Evolutionary conservation across 192 early-diverging fungal species (phyloP).

Genomic region (Neocallimastix lanati): DNA sequence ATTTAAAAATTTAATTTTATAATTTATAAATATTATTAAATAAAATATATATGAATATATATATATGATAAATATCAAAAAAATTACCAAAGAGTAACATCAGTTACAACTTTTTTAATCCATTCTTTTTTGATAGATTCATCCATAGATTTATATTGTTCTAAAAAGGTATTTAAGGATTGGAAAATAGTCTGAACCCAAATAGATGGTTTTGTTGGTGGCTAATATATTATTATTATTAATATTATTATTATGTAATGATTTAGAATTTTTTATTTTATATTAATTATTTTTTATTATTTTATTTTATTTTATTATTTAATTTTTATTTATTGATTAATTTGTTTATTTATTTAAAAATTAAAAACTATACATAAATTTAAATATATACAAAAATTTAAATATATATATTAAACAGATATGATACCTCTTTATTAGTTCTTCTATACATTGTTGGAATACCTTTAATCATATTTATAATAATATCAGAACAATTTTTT

Average conservation of each 20-base stretch:
- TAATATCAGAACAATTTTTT: neutral
- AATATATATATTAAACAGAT: neutral
- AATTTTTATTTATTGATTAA: too few species aligned
- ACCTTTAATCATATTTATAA: neutral
- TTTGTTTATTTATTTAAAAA: too few species aligned
- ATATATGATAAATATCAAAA: neutral
- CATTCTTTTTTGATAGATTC: neutral
- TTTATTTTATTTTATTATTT: too few species aligned
- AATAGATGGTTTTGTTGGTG: neutral
- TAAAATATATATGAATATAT: neutral
- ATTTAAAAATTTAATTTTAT: too few species aligned
- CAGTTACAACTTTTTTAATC: neutral
- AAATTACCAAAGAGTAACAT: neutral
- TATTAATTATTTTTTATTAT: too few species aligned
- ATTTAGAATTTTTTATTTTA: too few species aligned
- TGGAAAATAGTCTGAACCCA: neutral
- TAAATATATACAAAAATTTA: too few species aligned
- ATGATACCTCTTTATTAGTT: neutral
- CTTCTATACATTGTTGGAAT: neutral
- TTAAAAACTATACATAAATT: too few species aligned
- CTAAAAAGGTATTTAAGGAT: neutral
- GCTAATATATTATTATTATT: neutral
- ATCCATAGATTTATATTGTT: neutral
- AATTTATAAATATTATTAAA: too few species aligned
- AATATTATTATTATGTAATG: too few species aligned